These are phyloP conservation scores for Ceratocystis harringtonii DNA, from an alignment of 2,329 filamentous ascomycete genomes.

Conservation along the genomic window DNA sequence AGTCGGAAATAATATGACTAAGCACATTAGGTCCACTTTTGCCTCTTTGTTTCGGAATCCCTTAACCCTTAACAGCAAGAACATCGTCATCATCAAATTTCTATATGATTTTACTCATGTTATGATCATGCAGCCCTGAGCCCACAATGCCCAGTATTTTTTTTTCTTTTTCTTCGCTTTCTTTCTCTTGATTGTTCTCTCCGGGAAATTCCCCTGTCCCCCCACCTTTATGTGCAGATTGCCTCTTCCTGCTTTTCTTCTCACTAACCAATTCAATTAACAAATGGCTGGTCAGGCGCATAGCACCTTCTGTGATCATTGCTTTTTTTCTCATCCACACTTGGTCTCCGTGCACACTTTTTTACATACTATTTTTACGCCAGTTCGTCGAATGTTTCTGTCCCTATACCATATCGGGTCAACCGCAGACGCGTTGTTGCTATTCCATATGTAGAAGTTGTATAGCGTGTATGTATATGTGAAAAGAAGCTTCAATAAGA, in stretches of 20 bases:
- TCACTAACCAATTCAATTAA: background rate
- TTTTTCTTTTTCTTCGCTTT: too few relatives aligned
- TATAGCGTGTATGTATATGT: background rate
- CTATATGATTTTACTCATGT: too few relatives aligned
- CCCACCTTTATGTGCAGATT: background rate
- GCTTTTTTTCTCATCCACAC: background rate
- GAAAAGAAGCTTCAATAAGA: constrained; percentile 1
- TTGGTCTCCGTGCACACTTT: background rate
- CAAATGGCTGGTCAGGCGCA: background rate
- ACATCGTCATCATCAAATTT: background rate
- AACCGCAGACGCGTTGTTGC: background rate
- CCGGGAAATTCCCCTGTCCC: background rate
- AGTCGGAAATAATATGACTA: background rate
- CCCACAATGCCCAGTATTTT: too few relatives aligned
- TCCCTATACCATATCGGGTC: background rate
- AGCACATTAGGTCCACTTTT: background rate
- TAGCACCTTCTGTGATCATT: background rate
- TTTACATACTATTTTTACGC: background rate
- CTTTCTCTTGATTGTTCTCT: too few relatives aligned
- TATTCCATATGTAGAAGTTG: background rate
- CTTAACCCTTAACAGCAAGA: background rate
- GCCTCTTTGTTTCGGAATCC: background rate
- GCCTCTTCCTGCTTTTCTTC: background rate
- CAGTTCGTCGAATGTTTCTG: constrained; percentile 5
- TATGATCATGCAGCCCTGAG: too few relatives aligned